Conservation (phyloP, 1,284 basidiomycete genomes). For the Irpex sp. region DNA sequence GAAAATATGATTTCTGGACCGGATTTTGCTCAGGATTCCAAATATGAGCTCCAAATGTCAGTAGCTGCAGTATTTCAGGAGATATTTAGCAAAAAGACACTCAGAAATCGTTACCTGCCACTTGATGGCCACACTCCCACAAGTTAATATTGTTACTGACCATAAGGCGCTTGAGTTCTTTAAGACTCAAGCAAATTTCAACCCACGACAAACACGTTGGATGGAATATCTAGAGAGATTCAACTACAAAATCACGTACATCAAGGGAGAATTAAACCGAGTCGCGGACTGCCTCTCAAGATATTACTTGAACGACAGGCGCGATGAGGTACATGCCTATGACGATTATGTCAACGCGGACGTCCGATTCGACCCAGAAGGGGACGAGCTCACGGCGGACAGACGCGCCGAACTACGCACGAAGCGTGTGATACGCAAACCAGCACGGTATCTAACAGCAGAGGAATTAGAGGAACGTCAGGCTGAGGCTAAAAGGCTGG, state of each 20-base stretch:
- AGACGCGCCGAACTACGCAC: too few relatives aligned
- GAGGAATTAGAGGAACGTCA: too few relatives aligned
- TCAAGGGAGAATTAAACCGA: slow-evolving; percentile 14
- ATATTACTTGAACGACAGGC: slow-evolving; percentile 4
- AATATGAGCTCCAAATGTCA: too few relatives aligned
- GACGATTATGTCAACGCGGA: slow-evolving; percentile 6
- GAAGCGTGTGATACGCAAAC: too few relatives aligned
- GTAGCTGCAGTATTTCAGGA: too few relatives aligned
- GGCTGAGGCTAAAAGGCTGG: too few relatives aligned
- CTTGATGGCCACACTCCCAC: too few relatives aligned
- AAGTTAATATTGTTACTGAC: slow-evolving; percentile 29
- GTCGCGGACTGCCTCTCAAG: slow-evolving; percentile 28
- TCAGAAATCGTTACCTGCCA: too few relatives aligned
- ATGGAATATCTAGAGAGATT: slow-evolving; percentile 30
- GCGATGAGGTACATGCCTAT: not conserved
- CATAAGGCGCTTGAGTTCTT: slow-evolving; percentile 34
- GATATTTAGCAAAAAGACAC: too few relatives aligned
- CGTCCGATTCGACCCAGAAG: slow-evolving; percentile 2
- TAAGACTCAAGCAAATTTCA: slow-evolving; percentile 19
- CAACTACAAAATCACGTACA: slow-evolving; percentile 4
- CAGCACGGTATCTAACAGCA: too few relatives aligned
- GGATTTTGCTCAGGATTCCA: too few relatives aligned
- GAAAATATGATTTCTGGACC: not conserved
- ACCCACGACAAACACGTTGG: slow-evolving; percentile 26
- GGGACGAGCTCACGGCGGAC: not conserved